Base-by-base conservation (phyloP, 2,329 filamentous ascomycete genomes). In the Cladosporium sp. region DNA sequence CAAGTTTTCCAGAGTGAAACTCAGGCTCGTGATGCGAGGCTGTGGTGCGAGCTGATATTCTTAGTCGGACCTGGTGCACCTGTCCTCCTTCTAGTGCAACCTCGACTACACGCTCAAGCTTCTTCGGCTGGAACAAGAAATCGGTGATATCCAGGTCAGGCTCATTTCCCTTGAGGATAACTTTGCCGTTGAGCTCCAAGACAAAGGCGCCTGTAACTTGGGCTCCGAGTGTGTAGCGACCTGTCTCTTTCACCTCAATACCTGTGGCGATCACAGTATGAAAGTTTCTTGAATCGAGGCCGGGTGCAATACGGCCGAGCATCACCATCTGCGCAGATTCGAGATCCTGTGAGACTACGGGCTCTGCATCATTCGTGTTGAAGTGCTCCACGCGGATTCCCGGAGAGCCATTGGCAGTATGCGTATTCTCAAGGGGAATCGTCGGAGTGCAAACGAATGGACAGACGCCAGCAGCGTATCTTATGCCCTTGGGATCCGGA, bases 41-140 rank as follows among this genome's bases (percentile, higher is more conserved):
- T 68, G 84, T 85, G 66, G 87, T 81, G 25, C 85, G 79, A 19
- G 82, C 78, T 37, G 90, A 77, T 61, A 86, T 80, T 20, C 22
- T 19, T 2, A 87, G 77, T 0, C 83, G 75, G 60, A 82, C 80
- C 53, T 80, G 66, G 71, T 88, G 88, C 0, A 76, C 76, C 62
- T 83, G 75, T 7, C 82, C 85, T 64, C 82, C 82, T 59, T 80
- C 80, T 53, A 89, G 77, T 3, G 79, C 70, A 55, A 83, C 78
- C 1, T 73, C 74, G 9, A 84, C 85, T 47, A 80, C 80, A 62
- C 87, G 82, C 68, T 89, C 86, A 2, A 80, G 74, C 0, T 85
- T 88, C 1, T 81, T 85, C n/a, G 77, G 78, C 19, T 85, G 83
- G 60, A 87, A 85, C 75, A 88, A 88, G 5, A 81, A 80, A 42